Percentiles rank a stretch among this genome's conserved stretches.
phyloP scores from a whole-genome alignment of 2,329 filamentous ascomycete genomes.

The Microdochium trichocladiopsis region DNA sequence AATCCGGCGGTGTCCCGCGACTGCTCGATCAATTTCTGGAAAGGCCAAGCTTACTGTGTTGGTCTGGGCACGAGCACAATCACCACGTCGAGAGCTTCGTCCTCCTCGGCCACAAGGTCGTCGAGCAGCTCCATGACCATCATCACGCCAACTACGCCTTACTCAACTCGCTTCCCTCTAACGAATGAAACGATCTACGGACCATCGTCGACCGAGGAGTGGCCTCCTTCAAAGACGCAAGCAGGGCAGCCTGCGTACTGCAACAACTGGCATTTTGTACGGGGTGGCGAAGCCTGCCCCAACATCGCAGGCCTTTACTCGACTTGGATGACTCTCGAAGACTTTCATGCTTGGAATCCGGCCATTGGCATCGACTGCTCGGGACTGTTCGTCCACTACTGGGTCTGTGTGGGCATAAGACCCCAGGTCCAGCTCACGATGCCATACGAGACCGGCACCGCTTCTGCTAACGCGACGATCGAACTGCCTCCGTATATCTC shows the following conservation, averaged over 20 bases:
- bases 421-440: neutral
- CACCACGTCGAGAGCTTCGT: neutral
- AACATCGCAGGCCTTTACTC: neutral
- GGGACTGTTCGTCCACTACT: slow-evolving; percentile 5
- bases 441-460: neutral
- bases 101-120: slow-evolving; percentile 4
- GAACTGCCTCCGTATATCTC: neutral
- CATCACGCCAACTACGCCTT: slow-evolving; percentile 3
- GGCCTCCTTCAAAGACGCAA: slow-evolving; percentile 11
- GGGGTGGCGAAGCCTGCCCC: slow-evolving; percentile 4
- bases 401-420: slow-evolving; percentile 8
- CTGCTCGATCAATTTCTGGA: slow-evolving; percentile 11
- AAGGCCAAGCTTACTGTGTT: slow-evolving; percentile 17
- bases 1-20: too few relatives aligned
- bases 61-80: slow-evolving; percentile 5
- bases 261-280: slow-evolving; percentile 6
- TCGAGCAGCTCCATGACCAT: slow-evolving; percentile 1
- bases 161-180: neutral
- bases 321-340: neutral
- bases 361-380: slow-evolving; percentile 7
- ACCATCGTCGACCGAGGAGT: slow-evolving; percentile 1
- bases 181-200: neutral
- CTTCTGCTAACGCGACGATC: neutral
- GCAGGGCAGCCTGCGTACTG: slow-evolving; percentile 10
- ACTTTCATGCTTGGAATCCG: slow-evolving; percentile 6